Base-by-base conservation (phyloP, 306 rosid genomes). In the Lathyrus tuberosus region DNA sequence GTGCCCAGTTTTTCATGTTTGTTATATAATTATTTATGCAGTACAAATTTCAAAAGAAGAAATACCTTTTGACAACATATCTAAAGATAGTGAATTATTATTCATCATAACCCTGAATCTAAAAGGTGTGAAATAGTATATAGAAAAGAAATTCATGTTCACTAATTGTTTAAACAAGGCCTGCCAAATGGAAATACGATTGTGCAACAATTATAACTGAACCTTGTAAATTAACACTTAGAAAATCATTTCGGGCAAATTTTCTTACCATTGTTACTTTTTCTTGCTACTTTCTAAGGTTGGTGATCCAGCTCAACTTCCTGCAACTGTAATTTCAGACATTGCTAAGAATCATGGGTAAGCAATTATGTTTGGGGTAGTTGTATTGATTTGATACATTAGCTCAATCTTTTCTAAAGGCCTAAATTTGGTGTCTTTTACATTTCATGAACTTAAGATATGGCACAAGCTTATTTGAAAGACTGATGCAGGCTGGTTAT, bases 251-350 rank as follows among this genome's bases (percentile, higher is more conserved):
- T 41, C 75, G 16, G 51, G 51, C 2, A 17, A 52, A 40, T 15
- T 3, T 76, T 22, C 80, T 56, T 37, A 65, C 33, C 24, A 66
- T n/a, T n/a, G 59, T 61, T 59, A 16, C 42, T 24, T 42, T 67
- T 51, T 59, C 42, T 59, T 57, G 28, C 22, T 17, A 40, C 33
- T 61, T 47, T 69, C 59, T 52, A 58, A 93, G 98, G 92, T 93
- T 16, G 98, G 97, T 26, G 98, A 93, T 81, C 98, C 98, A 1
- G 97, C 91, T 79, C 97, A 93, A 83, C 98, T 93, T 28, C 98
- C 98, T 22, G 98, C 98, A 70, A 93, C 98, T 69, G 97, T 93
- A 73, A 88, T 88, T 52, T 93, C 98, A 17, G 85, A 89, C 5
- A 20, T 69, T 52, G 97, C 98, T 18, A 83, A 51, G 76, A 74